phyloP scores from a whole-genome alignment of 495 filamentous ascomycete species.

The Hypoxylon lenormandii region DNA sequence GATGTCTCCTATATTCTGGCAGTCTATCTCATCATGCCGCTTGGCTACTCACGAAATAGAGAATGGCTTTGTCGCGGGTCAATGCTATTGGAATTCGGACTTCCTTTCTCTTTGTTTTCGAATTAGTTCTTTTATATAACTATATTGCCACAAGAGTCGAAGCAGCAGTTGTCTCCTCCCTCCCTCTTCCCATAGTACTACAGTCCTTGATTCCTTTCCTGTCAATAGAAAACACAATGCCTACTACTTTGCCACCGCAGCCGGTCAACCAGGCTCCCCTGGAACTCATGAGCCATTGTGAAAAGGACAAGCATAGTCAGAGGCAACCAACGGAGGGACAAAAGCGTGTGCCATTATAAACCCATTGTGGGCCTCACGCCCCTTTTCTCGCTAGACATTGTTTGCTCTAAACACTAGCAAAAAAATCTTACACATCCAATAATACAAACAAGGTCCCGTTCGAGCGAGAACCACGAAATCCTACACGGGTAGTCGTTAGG shows the following conservation, averaged over 20 bases:
- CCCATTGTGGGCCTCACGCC: neutral
- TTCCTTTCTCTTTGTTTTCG: neutral
- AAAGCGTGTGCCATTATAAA: conserved; percentile 17
- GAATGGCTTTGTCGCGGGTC: neutral
- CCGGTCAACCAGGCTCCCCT: neutral
- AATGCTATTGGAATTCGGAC: neutral
- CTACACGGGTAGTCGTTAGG: too few relatives aligned
- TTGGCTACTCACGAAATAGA: neutral
- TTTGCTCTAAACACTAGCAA: neutral
- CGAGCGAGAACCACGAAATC: too few relatives aligned
- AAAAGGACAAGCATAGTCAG: neutral
- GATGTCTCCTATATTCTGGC: too few relatives aligned
- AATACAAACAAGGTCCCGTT: too few relatives aligned
- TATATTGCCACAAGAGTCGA: too few relatives aligned
- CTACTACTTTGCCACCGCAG: neutral
- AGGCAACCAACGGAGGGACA: conserved; percentile 15
- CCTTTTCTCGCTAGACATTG: conserved; percentile 16
- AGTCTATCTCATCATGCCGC: neutral
- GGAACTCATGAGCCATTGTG: conserved; percentile 16
- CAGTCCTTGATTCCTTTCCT: neutral
- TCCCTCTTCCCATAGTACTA: too few relatives aligned
- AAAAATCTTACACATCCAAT: neutral
- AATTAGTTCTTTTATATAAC: too few relatives aligned
- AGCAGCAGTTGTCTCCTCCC: too few relatives aligned
- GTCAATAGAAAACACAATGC: neutral